Conservation (phyloP, 2,329 filamentous ascomycete genomes). For the Paraphaeosphaeria minitans region DNA sequence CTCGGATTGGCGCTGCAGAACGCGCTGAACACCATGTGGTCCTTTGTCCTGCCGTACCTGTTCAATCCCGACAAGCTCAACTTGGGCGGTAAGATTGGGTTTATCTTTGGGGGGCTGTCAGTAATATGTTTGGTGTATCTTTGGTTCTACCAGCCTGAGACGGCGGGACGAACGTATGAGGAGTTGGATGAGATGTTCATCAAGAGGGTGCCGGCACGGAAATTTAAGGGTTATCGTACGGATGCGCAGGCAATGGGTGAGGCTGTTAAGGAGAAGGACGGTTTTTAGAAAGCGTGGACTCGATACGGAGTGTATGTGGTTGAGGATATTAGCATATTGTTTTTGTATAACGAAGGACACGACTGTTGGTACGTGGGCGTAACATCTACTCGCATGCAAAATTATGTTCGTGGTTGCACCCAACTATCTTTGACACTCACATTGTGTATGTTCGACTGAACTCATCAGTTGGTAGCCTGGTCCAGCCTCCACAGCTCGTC, state of each 20-base stretch:
- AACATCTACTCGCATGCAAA: too few species aligned
- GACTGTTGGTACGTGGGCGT: too few species aligned
- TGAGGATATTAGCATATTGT: background rate
- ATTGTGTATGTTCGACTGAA: too few species aligned
- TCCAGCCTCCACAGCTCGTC: background rate
- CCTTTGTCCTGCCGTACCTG: slow-evolving; percentile 47
- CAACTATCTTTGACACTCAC: too few species aligned
- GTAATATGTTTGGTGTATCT: slow-evolving; percentile 78
- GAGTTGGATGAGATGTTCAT: slow-evolving; percentile 84
- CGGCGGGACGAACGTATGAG: slow-evolving; percentile 75
- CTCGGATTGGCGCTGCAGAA: slow-evolving; percentile 47
- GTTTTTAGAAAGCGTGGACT: background rate
- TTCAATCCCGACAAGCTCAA: slow-evolving; percentile 47
- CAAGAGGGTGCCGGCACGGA: slow-evolving; percentile 30
- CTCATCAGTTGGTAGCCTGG: too few species aligned
- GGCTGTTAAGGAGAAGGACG: slow-evolving; percentile 23
- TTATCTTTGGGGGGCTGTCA: slow-evolving; percentile 83
- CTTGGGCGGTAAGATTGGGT: slow-evolving; percentile 81
- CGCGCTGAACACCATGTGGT: slow-evolving; percentile 43
- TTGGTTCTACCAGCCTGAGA: slow-evolving; percentile 78
- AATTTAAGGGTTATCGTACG: slow-evolving; percentile 23
- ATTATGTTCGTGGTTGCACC: too few species aligned
- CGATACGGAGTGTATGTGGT: background rate
- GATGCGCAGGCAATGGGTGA: slow-evolving; percentile 21
- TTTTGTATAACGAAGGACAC: background rate